Evolutionary conservation across 805 yeast species (phyloP), one percentile per base, ranked within the genome.

Genomic region (Candida nanaspora): DNA sequence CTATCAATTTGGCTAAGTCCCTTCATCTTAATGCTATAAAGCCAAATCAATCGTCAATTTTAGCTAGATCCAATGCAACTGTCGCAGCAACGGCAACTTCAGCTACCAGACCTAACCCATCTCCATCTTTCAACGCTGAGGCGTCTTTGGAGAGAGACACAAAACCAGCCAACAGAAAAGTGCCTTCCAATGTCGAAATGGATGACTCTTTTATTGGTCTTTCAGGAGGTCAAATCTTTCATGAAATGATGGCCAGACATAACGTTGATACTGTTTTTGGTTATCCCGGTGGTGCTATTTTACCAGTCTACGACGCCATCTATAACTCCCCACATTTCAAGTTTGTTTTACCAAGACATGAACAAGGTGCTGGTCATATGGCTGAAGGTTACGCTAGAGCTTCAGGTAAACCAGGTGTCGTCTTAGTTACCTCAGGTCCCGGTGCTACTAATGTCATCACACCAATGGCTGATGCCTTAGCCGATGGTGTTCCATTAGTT

Each of bases 351-450:
- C 98, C 98, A 37, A 78, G 94, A 56, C 98, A 93, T 63, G 98
- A 93, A 66, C 98, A 93, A 68, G 98, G 98, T 62, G 98, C 98
- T 15, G 98, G 98, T 40, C 98, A 93, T 66, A 93, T 93, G 98
- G 98, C 98, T 42, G 97, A 93, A 68, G 98, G 98, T 45, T 93
- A 93, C 53, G 97, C 98, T 42, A 76, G 95, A 51, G 98, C 95
- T 32, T 65, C 72, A 36, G 98, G 98, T 44, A 93, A 86, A 65
- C 94, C 97, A 13, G 98, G 98, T 68, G 95, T 93, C 49, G 98
- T 93, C 38, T 70, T 93, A 55, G 98, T 93, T 39, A 93, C 98
- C n/a, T 87, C 96, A 1, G 98, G 98, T 39, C 98, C 98, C 25
- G 98, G 98, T 58, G 98, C 98, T 38, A 93, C 98, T 41, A 93